These are phyloP conservation scores for Plantago major DNA, from an alignment of 257 asterid species.

Conservation along the genomic window DNA sequence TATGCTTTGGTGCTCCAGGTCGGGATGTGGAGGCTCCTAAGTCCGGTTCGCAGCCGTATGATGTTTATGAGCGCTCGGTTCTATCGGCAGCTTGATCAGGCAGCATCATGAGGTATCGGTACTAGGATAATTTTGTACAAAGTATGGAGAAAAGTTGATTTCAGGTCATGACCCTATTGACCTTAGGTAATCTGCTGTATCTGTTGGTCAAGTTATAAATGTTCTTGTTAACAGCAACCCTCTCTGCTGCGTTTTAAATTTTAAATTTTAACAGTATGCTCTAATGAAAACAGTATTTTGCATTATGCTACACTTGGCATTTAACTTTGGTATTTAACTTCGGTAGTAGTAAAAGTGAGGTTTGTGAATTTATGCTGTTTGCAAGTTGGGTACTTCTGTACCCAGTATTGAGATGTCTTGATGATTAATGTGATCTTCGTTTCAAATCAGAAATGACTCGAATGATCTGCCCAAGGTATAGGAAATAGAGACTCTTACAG, in stretches of 20 bases:
- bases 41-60: slow-evolving; percentile 36
- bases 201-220: not conserved
- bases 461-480: too few relatives aligned
- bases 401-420: not conserved
- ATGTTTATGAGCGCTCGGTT: slow-evolving; percentile 49
- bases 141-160: slow-evolving; percentile 1
- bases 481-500: too few relatives aligned
- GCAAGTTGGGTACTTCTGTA: too few relatives aligned
- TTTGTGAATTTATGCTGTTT: not conserved
- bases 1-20: slow-evolving; percentile 61
- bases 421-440: not conserved
- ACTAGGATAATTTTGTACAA: slow-evolving; percentile 18
- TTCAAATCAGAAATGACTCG: too few relatives aligned
- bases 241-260: too few relatives aligned
- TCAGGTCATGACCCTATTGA: slow-evolving; percentile 1
- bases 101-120: not conserved
- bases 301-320: too few relatives aligned
- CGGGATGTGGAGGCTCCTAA: slow-evolving; percentile 24
- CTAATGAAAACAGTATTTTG: not conserved
- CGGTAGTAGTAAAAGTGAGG: not conserved
- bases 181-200: not conserved
- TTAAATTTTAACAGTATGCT: not conserved
- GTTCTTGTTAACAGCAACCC: not conserved
- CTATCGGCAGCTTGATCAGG: slow-evolving; percentile 46
- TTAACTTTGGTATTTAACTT: too few relatives aligned